phyloP scores from a whole-genome alignment of 1,139 yeast genomes.

The Taiozyma sp. region DNA sequence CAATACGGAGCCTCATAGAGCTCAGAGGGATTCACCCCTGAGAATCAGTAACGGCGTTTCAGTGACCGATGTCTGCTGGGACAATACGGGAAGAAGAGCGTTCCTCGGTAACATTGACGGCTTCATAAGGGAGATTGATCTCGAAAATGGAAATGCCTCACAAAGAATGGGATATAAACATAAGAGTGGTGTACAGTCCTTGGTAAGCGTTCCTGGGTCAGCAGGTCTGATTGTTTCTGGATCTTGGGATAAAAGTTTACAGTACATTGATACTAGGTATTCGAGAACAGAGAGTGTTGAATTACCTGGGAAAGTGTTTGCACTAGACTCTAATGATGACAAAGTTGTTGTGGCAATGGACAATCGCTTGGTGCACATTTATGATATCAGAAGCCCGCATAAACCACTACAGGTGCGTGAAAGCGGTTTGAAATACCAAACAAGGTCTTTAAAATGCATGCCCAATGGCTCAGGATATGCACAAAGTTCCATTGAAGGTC shows the following conservation, averaged over 20 bases:
- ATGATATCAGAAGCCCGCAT: slow-evolving; percentile 44
- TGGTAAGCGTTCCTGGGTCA: slow-evolving; percentile 9
- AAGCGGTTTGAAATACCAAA: slow-evolving; percentile 70
- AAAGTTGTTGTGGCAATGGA: slow-evolving; percentile 53
- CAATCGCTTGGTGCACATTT: slow-evolving; percentile 48
- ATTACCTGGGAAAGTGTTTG: slow-evolving; percentile 52
- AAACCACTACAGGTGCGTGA: slow-evolving; percentile 51
- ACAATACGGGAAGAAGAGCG: slow-evolving; percentile 19
- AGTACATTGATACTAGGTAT: slow-evolving; percentile 32
- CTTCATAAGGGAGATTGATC: slow-evolving; percentile 34
- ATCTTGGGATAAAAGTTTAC: slow-evolving; percentile 48
- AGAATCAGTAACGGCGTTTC: slow-evolving; percentile 6
- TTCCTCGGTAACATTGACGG: slow-evolving; percentile 40
- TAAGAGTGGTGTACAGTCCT: slow-evolving; percentile 15
- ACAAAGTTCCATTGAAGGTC: slow-evolving; percentile 78
- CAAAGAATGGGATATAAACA: slow-evolving; percentile 7
- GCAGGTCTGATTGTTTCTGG: slow-evolving; percentile 34
- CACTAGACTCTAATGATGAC: slow-evolving; percentile 51
- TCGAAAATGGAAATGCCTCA: slow-evolving; percentile 30
- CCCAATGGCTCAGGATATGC: slow-evolving; percentile 66
- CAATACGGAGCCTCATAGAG: slow-evolving; percentile 17
- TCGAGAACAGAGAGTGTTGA: slow-evolving; percentile 11
- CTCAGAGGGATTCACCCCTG: neutral
- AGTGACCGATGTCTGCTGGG: slow-evolving; percentile 21
- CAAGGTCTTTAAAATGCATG: slow-evolving; percentile 52